Evolutionary conservation across 345 rosid species (phyloP), one percentile per base, ranked within the genome.

Genomic region (Clarkia xantiana): DNA sequence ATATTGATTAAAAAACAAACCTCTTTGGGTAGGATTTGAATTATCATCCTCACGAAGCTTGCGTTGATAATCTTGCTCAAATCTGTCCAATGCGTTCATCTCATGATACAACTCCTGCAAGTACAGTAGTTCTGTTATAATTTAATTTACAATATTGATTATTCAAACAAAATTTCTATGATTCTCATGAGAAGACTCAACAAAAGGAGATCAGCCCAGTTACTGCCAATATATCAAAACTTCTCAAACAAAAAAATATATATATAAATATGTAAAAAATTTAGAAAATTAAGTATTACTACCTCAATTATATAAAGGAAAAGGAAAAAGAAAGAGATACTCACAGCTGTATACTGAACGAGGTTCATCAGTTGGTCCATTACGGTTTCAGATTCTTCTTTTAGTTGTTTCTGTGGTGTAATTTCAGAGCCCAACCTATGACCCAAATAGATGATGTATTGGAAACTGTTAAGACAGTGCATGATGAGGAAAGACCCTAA

Each of bases 41-140:
- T 66, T 83, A 65, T 86, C 94, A 61, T 86, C 94, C 74, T 81
- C 98, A 64, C 78, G 93, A 61, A 83, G 80, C 77, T 84, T 86
- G 57, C 93, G 96, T 58, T 73, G 86, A 74, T 78, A 86, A 61
- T 91, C 98, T 81, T 91, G 98, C 62, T 86, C 96, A 72, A 86
- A 91, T 74, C 94, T 81, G 73, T 91, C 98, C 72, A 91, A 66
- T 48, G 98, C 89, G 61, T 86, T 96, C 66, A 81, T 74, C 63
- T 91, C 98, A 59, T 91, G 98, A 68, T 91, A 91, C 52, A 91
- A 65, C 64, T 91, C 98, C 98, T 91, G 81, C 68, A 57, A 44
- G 25, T 12, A 14, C 53, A 63, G 42, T 51, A 15, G n/a, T 29
- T 29, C 5, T 10, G 8, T 29, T 29, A 29, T 5, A 29, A 5